Evolutionary conservation across 345 rosid species (phyloP).

Genomic region (Hevea brasiliensis): DNA sequence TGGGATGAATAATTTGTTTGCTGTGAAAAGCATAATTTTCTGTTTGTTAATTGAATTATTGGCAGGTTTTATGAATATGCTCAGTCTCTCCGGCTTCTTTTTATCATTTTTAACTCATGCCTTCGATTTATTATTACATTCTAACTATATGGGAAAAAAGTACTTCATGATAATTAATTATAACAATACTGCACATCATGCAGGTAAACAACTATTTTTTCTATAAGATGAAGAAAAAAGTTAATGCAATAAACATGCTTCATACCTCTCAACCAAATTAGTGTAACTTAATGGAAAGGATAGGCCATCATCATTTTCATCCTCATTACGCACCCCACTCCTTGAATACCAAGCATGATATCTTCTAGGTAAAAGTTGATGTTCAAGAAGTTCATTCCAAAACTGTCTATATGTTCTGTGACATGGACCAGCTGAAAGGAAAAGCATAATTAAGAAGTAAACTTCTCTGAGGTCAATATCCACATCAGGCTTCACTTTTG

Average conservation of each 20-base stretch:
- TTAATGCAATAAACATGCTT: constrained; percentile 4
- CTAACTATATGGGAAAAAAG: too few species aligned
- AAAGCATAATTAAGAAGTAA: constrained; percentile 90
- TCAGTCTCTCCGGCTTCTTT: too few species aligned
- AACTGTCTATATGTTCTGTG: constrained; percentile 67
- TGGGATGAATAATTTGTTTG: too few species aligned
- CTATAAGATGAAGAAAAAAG: background rate
- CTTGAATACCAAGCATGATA: constrained; percentile 97
- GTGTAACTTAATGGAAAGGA: constrained; percentile 75
- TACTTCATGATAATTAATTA: too few species aligned
- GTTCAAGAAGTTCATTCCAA: constrained; percentile 84
- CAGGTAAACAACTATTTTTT: background rate
- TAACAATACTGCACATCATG: too few species aligned
- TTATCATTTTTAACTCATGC: too few species aligned
- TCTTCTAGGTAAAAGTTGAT: constrained; percentile 90
- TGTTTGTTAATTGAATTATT: too few species aligned
- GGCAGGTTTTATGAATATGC: too few species aligned
- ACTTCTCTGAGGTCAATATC: constrained; percentile 85
- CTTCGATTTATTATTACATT: too few species aligned
- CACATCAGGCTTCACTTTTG: constrained; percentile 42
- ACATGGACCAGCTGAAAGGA: constrained; percentile 90
- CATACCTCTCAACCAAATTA: constrained; percentile 74
- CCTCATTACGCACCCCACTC: constrained; percentile 56
- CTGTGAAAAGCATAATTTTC: too few species aligned
- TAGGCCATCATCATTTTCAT: constrained; percentile 73